These are phyloP conservation scores for Neurospora discreta DNA, from an alignment of 495 filamentous ascomycete genomes.

Conservation along the genomic window DNA sequence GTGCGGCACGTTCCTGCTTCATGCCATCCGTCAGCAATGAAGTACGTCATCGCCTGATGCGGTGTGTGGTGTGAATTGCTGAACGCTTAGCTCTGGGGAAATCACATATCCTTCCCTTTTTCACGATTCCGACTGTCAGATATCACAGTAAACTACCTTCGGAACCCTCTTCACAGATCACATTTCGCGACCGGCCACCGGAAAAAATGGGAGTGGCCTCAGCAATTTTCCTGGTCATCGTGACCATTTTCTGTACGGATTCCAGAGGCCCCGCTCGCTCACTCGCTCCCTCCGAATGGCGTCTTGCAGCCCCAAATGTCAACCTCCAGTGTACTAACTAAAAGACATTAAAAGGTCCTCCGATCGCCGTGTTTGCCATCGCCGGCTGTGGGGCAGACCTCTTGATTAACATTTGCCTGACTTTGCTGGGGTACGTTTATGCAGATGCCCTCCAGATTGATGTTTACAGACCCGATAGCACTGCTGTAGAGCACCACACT, in stretches of 20 bases:
- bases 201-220: conserved; percentile 42
- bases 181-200: background rate
- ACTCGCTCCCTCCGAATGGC: background rate
- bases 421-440: conserved; percentile 39
- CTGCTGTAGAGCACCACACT: background rate
- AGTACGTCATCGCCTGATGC: background rate
- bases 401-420: conserved; percentile 81
- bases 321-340: background rate
- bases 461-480: background rate
- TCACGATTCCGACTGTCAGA: background rate
- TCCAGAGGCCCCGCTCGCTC: background rate
- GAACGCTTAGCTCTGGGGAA: background rate
- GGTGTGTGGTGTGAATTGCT: conserved; percentile 1
- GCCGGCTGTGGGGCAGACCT: conserved; percentile 62
- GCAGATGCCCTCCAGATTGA: background rate
- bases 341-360: conserved; percentile 24
- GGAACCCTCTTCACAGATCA: background rate
- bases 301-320: background rate
- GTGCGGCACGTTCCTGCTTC: background rate
- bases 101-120: background rate
- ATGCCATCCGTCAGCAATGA: background rate
- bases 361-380: conserved; percentile 28
- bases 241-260: conserved; percentile 44
- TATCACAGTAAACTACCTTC: background rate
- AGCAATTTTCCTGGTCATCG: conserved; percentile 43